Evolutionary conservation across 148 eudicot genomes (phyloP).

Genomic region (Chenopodium album): DNA sequence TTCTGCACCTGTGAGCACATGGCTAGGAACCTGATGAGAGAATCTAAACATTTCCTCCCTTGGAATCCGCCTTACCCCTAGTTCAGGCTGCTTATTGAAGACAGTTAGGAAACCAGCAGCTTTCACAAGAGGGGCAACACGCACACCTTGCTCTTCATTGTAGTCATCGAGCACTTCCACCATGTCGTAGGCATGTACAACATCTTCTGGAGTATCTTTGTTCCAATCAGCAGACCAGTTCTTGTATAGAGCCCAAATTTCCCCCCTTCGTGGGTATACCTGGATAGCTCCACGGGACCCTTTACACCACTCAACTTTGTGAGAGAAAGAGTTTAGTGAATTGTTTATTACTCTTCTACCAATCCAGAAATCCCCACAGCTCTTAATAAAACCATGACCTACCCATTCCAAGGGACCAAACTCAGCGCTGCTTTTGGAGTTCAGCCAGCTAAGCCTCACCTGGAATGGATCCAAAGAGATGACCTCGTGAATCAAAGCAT

Average conservation of each 20-base stretch:
- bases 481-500: conserved; percentile 55
- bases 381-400: conserved; percentile 50
- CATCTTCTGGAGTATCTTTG: conserved; percentile 38
- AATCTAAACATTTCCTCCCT: conserved; percentile 65
- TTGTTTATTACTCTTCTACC: conserved; percentile 36
- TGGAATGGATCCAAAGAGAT: conserved; percentile 43
- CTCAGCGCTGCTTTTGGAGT: conserved; percentile 49
- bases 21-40: conserved; percentile 61
- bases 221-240: conserved; percentile 68
- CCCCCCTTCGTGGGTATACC: conserved; percentile 54
- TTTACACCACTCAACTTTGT: conserved; percentile 51
- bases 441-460: conserved; percentile 58
- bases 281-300: conserved; percentile 52
- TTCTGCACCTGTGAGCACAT: conserved; percentile 47
- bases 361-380: conserved; percentile 58
- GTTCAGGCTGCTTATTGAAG: conserved; percentile 37
- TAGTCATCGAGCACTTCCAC: conserved; percentile 59
- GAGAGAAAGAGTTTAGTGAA: conserved; percentile 56
- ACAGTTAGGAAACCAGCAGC: conserved; percentile 54
- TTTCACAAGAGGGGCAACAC: conserved; percentile 50
- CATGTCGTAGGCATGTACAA: conserved; percentile 61
- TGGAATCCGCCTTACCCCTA: conserved; percentile 39
- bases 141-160: conserved; percentile 44
- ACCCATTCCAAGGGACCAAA: conserved; percentile 51
- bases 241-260: conserved; percentile 61